Evolutionary conservation across 371 early-diverging fungal species (phyloP).

Genomic region (Mucor circinelloides): DNA sequence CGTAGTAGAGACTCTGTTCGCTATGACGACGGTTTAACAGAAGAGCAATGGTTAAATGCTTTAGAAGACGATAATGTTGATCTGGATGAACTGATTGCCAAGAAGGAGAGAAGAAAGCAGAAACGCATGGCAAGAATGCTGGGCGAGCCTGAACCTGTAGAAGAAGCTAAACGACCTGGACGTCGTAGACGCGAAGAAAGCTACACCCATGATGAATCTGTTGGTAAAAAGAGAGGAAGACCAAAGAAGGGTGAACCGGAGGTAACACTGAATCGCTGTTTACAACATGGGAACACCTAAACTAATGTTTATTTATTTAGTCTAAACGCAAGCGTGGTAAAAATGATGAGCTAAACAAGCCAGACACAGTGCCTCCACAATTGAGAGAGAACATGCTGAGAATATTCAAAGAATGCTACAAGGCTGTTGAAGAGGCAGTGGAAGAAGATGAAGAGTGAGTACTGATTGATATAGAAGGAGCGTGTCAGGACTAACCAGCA

Average conservation of each 20-base stretch:
- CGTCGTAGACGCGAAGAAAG: conserved; percentile 23
- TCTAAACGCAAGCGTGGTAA: conserved; percentile 28
- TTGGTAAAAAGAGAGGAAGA: conserved; percentile 53
- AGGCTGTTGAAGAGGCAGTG: conserved; percentile 57
- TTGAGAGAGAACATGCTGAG: conserved; percentile 54
- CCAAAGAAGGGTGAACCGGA: conserved; percentile 30
- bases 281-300: background rate
- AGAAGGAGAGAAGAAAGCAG: conserved; percentile 30
- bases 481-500: background rate
- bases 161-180: conserved; percentile 9
- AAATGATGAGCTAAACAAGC: conserved; percentile 24
- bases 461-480: too few relatives aligned
- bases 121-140: conserved; percentile 15
- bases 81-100: conserved; percentile 59
- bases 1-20: conserved; percentile 68
- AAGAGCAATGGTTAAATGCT: conserved; percentile 86
- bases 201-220: background rate
- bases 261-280: conserved; percentile 5
- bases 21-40: conserved; percentile 94
- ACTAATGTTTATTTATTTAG: conserved; percentile 3
- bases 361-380: conserved; percentile 34
- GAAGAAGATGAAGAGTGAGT: conserved; percentile 55
- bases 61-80: conserved; percentile 67
- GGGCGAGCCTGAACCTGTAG: conserved; percentile 11
- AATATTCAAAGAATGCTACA: conserved; percentile 52